Evolutionary conservation across 495 filamentous ascomycete species (phyloP).

Genomic region (Aspergillus diversus): DNA sequence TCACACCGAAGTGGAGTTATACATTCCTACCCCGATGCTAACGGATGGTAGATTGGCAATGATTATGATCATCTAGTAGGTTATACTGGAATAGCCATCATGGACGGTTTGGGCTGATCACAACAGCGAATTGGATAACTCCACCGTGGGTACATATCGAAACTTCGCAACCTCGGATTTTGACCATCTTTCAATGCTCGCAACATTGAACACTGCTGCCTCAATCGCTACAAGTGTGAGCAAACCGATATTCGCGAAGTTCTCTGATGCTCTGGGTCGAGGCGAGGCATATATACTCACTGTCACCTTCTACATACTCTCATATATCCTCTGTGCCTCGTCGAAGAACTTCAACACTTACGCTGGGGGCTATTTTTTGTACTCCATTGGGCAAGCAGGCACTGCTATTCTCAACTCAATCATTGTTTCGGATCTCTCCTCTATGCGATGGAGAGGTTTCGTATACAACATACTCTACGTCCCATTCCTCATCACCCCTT

Average conservation of each 20-base stretch:
- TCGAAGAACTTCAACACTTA: constrained; percentile 47
- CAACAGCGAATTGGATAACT: constrained; percentile 47
- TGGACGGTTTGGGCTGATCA: not conserved
- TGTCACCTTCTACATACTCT: constrained; percentile 47
- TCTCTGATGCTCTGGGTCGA: constrained; percentile 53
- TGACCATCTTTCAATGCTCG: constrained; percentile 43
- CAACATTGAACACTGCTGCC: constrained; percentile 45
- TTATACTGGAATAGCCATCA: not conserved
- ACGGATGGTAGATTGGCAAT: constrained; percentile 34
- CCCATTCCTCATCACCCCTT: constrained; percentile 51
- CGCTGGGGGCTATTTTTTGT: constrained; percentile 49
- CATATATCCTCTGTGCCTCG: constrained; percentile 51
- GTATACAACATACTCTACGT: constrained; percentile 48
- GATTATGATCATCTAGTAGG: constrained; percentile 54
- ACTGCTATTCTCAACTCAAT: constrained; percentile 52
- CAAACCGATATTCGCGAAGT: constrained; percentile 53
- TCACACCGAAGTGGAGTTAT: not conserved
- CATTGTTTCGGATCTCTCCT: constrained; percentile 51
- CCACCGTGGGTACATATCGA: constrained; percentile 50
- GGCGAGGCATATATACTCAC: constrained; percentile 49
- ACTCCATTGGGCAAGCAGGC: constrained; percentile 48
- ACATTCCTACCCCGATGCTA: constrained; percentile 8
- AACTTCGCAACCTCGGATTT: constrained; percentile 53
- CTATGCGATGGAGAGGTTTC: constrained; percentile 50
- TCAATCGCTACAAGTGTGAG: constrained; percentile 49